phyloP scores from a whole-genome alignment of 768 basidiomycete species.

The Russula earlei region DNA sequence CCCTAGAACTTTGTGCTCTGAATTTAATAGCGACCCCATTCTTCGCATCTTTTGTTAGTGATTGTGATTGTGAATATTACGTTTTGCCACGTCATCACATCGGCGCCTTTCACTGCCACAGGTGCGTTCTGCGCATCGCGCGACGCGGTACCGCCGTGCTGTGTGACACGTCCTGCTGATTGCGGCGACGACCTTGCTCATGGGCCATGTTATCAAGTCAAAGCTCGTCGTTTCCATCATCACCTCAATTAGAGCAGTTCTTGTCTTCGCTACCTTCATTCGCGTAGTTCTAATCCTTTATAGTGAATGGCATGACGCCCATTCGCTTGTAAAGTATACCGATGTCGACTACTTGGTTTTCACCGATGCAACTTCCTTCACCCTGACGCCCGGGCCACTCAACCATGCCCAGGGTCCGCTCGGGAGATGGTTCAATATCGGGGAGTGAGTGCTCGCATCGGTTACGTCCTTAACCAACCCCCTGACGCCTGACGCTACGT shows the following conservation, averaged over 20 bases:
- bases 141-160: background rate
- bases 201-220: background rate
- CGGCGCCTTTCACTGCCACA: conserved; percentile 3
- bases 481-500: background rate
- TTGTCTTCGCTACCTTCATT: conserved; percentile 46
- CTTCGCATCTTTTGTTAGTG: background rate
- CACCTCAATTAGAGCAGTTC: conserved; percentile 40
- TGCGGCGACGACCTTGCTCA: background rate
- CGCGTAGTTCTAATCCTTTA: conserved; percentile 69
- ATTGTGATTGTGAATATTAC: conserved; percentile 4
- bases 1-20: conserved; percentile 7
- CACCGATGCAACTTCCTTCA: conserved; percentile 76
- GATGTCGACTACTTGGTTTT: conserved; percentile 97
- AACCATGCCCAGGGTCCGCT: conserved; percentile 59
- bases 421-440: conserved; percentile 37
- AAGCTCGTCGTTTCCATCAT: background rate
- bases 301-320: conserved; percentile 84
- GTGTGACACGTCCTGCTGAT: background rate
- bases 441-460: conserved; percentile 54
- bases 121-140: background rate
- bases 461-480: background rate
- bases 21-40: conserved; percentile 9
- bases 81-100: conserved; percentile 15
- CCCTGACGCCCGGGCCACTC: conserved; percentile 37
- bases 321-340: conserved; percentile 86